Evolutionary conservation across 2,329 filamentous ascomycete genomes (phyloP).

Genomic region (Drechslerella coelobrocha): DNA sequence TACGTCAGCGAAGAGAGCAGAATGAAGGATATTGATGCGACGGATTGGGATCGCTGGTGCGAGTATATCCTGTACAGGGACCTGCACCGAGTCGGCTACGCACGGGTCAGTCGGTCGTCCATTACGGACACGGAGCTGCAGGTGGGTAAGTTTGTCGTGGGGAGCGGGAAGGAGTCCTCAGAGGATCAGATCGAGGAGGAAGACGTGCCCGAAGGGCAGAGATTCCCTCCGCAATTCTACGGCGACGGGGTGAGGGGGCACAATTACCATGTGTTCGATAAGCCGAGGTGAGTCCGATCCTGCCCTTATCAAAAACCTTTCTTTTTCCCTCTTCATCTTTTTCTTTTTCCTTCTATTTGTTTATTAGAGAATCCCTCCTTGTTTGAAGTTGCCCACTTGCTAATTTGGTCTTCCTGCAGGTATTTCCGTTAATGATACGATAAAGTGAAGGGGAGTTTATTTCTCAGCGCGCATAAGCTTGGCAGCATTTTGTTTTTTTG

Average conservation of each 20-base stretch:
- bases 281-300: conserved; percentile 72
- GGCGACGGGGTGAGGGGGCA: conserved; percentile 88
- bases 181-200: conserved; percentile 69
- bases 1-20: conserved; percentile 85
- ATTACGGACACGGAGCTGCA: conserved; percentile 98
- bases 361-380: background rate
- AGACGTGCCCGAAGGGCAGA: conserved; percentile 75
- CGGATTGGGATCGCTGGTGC: conserved; percentile 97
- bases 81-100: conserved; percentile 84
- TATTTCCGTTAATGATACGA: background rate
- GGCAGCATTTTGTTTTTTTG: background rate
- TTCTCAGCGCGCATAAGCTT: background rate
- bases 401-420: conserved; percentile 1
- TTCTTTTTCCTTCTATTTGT: background rate
- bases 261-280: conserved; percentile 91
- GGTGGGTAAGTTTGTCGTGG: conserved; percentile 91
- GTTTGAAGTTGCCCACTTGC: background rate
- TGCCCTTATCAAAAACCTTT: background rate
- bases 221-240: conserved; percentile 84
- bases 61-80: conserved; percentile 98
- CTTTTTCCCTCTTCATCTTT: background rate
- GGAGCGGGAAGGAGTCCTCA: conserved; percentile 68
- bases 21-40: conserved; percentile 93
- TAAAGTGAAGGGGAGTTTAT: background rate
- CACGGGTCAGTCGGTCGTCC: conserved; percentile 82